phyloP scores from a whole-genome alignment of 257 asterid species.

The Nicotiana sylvestris region DNA sequence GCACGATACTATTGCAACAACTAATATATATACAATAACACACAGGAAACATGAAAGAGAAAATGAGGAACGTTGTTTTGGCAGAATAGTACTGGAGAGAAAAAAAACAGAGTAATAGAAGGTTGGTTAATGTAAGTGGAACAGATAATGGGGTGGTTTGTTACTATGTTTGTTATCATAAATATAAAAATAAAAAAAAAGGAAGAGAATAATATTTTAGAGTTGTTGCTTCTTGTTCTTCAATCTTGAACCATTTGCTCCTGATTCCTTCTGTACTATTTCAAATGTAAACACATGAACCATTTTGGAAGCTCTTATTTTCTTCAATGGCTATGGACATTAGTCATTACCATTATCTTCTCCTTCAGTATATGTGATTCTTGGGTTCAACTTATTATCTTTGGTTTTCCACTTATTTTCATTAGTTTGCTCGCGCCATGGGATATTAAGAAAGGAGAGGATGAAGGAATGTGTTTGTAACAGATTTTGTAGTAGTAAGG shows the following conservation, averaged over 20 bases:
- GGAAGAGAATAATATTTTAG: not conserved
- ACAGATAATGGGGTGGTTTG: slow-evolving; percentile 1
- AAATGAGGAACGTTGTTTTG: not conserved
- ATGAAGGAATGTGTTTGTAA: not conserved
- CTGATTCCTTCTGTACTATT: not conserved
- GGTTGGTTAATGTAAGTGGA: not conserved
- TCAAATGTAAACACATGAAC: not conserved
- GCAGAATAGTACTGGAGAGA: not conserved
- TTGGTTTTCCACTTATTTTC: too few relatives aligned
- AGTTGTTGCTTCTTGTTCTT: not conserved
- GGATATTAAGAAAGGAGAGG: not conserved
- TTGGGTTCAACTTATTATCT: not conserved
- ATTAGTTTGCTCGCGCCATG: not conserved
- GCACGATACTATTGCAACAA: not conserved
- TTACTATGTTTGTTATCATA: not conserved
- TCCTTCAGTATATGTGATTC: not conserved
- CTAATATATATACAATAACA: not conserved
- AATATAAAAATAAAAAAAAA: too few relatives aligned
- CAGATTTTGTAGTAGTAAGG: not conserved
- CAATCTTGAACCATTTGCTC: not conserved
- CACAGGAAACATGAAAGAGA: not conserved
- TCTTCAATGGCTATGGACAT: not conserved
- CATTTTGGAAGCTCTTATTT: not conserved
- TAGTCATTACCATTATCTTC: not conserved
- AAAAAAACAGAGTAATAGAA: not conserved